These are phyloP conservation scores for Candida tibetensis DNA, from an alignment of 805 yeast genomes.

Conservation along the genomic window DNA sequence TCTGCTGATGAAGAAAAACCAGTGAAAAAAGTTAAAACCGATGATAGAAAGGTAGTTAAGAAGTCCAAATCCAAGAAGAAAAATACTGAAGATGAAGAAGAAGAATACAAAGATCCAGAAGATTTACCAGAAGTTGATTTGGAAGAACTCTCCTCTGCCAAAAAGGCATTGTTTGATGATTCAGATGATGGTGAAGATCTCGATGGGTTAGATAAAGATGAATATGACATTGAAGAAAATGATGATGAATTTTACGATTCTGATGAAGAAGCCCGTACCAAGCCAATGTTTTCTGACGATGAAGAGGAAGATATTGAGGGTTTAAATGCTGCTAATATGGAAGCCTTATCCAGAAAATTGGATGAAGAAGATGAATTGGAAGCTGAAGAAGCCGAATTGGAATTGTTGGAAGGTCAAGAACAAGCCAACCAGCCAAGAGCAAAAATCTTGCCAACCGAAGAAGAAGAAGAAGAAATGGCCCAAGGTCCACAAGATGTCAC, in stretches of 20 bases:
- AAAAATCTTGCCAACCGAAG: slow-evolving; percentile 69
- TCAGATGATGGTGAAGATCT: slow-evolving; percentile 45
- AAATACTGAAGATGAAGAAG: slow-evolving; percentile 32
- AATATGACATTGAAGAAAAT: slow-evolving; percentile 38
- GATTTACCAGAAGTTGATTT: slow-evolving; percentile 63
- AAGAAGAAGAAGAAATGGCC: slow-evolving; percentile 52
- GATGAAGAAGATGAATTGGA: slow-evolving; percentile 55
- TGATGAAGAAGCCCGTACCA: slow-evolving; percentile 57
- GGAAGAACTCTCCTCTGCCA: slow-evolving; percentile 66
- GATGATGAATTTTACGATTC: slow-evolving; percentile 45
- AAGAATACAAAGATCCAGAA: slow-evolving; percentile 28
- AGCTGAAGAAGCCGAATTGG: slow-evolving; percentile 49
- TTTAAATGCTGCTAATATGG: slow-evolving; percentile 80
- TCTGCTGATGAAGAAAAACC: slow-evolving; percentile 19
- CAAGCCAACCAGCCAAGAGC: slow-evolving; percentile 69
- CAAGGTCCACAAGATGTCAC: slow-evolving; percentile 70
- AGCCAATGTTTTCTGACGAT: slow-evolving; percentile 82
- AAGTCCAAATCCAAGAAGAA: slow-evolving; percentile 23
- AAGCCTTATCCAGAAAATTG: slow-evolving; percentile 63
- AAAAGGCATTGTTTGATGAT: slow-evolving; percentile 74
- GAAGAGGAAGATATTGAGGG: slow-evolving; percentile 57
- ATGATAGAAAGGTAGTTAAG: slow-evolving; percentile 15
- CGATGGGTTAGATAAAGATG: slow-evolving; percentile 30
- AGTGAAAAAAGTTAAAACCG: slow-evolving; percentile 12
- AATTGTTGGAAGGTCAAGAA: slow-evolving; percentile 48